phyloP scores from a whole-genome alignment of 108 stramenopile species.

The Nannochloropsis salina region DNA sequence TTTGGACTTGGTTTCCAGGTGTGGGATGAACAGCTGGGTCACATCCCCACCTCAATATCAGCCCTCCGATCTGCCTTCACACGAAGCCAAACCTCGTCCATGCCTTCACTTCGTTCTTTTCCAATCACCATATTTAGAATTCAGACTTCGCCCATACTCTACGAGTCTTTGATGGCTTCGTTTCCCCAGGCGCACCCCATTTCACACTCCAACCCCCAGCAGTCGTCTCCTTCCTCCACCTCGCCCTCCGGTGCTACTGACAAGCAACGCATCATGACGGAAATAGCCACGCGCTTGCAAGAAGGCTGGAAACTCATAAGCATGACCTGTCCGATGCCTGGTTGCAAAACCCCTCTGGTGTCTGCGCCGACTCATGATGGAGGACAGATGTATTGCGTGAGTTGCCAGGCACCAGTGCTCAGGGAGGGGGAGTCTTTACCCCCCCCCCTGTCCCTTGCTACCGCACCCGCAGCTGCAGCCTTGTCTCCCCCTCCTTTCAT shows the following conservation, averaged over 20 bases:
- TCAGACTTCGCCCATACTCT: too few species aligned
- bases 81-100: too few species aligned
- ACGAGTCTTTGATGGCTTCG: not conserved
- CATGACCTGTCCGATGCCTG: not conserved
- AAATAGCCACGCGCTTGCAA: not conserved
- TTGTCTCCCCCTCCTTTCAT: not conserved
- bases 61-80: too few species aligned
- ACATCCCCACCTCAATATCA: too few species aligned
- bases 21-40: too few species aligned
- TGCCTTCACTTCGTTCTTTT: too few species aligned
- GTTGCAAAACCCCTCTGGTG: conserved; percentile 3
- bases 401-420: not conserved
- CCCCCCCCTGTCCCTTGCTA: not conserved
- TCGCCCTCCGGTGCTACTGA: not conserved
- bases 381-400: not conserved
- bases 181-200: not conserved
- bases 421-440: conserved; percentile 14
- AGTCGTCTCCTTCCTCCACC: not conserved
- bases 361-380: not conserved
- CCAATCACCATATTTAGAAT: too few species aligned
- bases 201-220: not conserved
- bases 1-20: too few species aligned
- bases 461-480: not conserved
- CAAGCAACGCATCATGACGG: conserved; percentile 18
- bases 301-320: not conserved